Base-by-base conservation (phyloP, 495 filamentous ascomycete species). In the Penicillium mononematosum region DNA sequence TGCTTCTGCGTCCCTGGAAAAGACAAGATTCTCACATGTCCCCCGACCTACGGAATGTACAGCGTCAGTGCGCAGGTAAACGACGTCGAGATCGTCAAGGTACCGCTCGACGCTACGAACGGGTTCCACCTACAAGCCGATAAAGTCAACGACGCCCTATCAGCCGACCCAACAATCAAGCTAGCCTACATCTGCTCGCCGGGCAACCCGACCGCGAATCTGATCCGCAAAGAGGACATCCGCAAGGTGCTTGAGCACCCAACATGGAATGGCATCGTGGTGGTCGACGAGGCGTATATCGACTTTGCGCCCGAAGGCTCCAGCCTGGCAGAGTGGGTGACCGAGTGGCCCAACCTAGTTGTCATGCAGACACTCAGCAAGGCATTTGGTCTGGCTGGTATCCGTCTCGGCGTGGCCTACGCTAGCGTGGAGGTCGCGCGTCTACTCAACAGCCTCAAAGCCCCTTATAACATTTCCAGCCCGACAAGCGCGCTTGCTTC, bases 21-120 rank as follows among this genome's bases (percentile, higher is more conserved):
- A 50, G 95, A 98, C 73, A 90, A 88, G 61, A 92, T 98, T 69
- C 82, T 98, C 12, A 91, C 90, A 25, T 97, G 92, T 66, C 94
- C 94, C 20, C 94, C 95, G 0, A 98, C 94, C 0, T 98, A 98
- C 74, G 94, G 94, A 65, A 98, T 98, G 94, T 98, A 98, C 75
- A 80, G 83, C 22, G 94, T 98, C 17, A 94, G 89, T 46, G 94
- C 95, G 0, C 86, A 92, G 63, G 86, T 96, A 56, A 98, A 98
- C 75, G 95, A 98, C 64, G 74, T 98, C 24, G 81, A 81, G 16
- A 80, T 98, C 8, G 88, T 96, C 64, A 90, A 88, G 67, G 86
- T 97, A 17, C 89, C 91, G 2, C 76, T 98, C n/a, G 76, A 86
- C 59, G 72, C 72, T 6, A 48, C 67, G 27, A 77, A 81, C 34